Base-by-base conservation (phyloP, 2,329 filamentous ascomycete genomes). In the Fusarium sp. region DNA sequence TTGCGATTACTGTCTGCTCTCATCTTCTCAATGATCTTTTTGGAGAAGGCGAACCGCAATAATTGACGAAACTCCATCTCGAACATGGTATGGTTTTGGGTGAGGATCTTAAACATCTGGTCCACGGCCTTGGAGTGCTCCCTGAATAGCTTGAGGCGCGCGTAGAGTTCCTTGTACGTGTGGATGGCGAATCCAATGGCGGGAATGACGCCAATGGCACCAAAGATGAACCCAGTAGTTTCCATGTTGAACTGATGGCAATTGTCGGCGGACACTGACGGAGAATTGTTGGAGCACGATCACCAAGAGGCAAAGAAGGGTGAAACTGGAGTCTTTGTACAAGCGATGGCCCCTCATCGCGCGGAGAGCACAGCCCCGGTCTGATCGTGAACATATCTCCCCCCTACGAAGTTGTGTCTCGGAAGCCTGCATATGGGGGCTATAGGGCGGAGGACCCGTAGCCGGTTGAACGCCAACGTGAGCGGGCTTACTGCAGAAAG, bases 41-140 rank as follows among this genome's bases (percentile, higher is more conserved):
- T 39, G 1, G 50, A 16, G 48, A 60, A 60, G 30, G 57, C 57
- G 23, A 60, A 54, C 23, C 31, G 57, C n/a, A 60, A 23, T 12
- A 60, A 23, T 16, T 46, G 51, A 16, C 46, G 41, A 6, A 43
- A 60, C 57, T 60, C 57, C 11, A 54, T 30, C 15, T 60, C 48
- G 40, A 60, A 60, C 57, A 54, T 54, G 18, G 48, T 44, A 2
- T 48, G 31, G 41, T 54, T 54, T 4, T 27, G 18, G 7, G 31
- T 16, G 4, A 60, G 57, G 10, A 15, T 46, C 48, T 59, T 59
- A 5, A 37, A 8, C 39, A 59, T 59, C 0, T 31, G 36, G 8
- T 30, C 48, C 6, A 51, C 16, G 3, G 48, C 48, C 8, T 36
- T 31, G 13, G 48, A 51, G 34, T 51, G 31, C 16, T 39, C 37